Evolutionary conservation across 2,329 filamentous ascomycete species (phyloP).

Genomic region (Westerdykella aurantiaca): DNA sequence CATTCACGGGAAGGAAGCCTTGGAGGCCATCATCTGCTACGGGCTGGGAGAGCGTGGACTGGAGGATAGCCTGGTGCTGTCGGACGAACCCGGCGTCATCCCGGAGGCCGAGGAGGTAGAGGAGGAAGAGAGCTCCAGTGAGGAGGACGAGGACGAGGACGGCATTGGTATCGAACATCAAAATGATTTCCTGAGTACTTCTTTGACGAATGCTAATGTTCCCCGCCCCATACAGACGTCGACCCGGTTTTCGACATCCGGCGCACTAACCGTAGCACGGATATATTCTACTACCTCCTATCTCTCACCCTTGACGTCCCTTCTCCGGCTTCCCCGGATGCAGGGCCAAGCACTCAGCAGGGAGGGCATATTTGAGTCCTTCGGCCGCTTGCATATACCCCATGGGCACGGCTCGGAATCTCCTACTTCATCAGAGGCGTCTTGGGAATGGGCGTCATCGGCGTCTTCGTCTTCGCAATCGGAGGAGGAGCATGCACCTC

Average conservation of each 20-base stretch:
- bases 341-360: conserved; percentile 19
- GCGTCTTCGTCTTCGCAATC: conserved; percentile 34
- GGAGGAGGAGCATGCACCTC: conserved; percentile 34
- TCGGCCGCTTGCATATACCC: conserved; percentile 45
- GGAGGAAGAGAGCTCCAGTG: conserved; percentile 73
- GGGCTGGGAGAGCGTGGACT: conserved; percentile 54
- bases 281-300: conserved; percentile 43
- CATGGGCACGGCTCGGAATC: conserved; percentile 15
- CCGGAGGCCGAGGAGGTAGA: conserved; percentile 21
- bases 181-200: conserved; percentile 48
- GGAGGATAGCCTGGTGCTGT: conserved; percentile 49
- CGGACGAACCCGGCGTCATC: conserved; percentile 42
- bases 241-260: conserved; percentile 53
- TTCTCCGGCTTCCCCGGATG: conserved; percentile 23
- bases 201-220: conserved; percentile 59
- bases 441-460: conserved; percentile 35
- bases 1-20: conserved; percentile 48
- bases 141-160: conserved; percentile 70
- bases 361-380: conserved; percentile 57
- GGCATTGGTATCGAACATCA: conserved; percentile 45
- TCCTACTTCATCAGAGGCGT: conserved; percentile 23
- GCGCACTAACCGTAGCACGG: conserved; percentile 49
- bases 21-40: conserved; percentile 59
- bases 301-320: conserved; percentile 19
- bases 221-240: conserved; percentile 56